A percentile compares a stretch with the other conserved stretches of the same genome.
Evolutionary conservation across 1,284 basidiomycete species (phyloP).

Genomic region (Irpex sp.): DNA sequence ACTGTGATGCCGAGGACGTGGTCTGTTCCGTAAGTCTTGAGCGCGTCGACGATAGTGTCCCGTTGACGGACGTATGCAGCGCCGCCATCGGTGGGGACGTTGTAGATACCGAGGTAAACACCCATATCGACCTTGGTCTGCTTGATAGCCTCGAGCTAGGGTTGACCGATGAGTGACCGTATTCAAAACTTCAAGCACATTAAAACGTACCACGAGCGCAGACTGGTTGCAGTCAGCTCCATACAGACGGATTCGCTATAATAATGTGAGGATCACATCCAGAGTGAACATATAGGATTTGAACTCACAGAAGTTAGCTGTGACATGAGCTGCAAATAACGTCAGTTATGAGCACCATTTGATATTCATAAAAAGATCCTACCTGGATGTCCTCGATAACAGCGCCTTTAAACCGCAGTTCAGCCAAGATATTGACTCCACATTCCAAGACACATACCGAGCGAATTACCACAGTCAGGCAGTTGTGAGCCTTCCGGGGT

Average conservation of each 20-base stretch:
- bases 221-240: constrained; percentile 59
- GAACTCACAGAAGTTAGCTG: constrained; percentile 42
- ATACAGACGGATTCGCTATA: constrained; percentile 50
- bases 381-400: constrained; percentile 55
- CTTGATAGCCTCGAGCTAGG: constrained; percentile 76
- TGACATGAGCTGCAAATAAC: constrained; percentile 42
- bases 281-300: neutral
- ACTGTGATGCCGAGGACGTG: constrained; percentile 81
- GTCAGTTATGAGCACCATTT: neutral
- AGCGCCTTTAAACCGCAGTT: constrained; percentile 22
- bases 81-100: constrained; percentile 52
- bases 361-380: constrained; percentile 3
- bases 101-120: constrained; percentile 86
- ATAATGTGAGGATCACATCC: neutral
- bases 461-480: constrained; percentile 45
- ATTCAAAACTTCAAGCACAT: too few relatives aligned
- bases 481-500: constrained; percentile 56
- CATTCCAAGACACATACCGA: constrained; percentile 31
- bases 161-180: neutral
- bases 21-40: constrained; percentile 77
- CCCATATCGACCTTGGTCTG: constrained; percentile 86
- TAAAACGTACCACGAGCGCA: constrained; percentile 40
- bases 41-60: constrained; percentile 58
- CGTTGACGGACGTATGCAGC: constrained; percentile 75
- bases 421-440: neutral